phyloP scores from a whole-genome alignment of 139 green algal species.

The Chlorella sorokiniana region DNA sequence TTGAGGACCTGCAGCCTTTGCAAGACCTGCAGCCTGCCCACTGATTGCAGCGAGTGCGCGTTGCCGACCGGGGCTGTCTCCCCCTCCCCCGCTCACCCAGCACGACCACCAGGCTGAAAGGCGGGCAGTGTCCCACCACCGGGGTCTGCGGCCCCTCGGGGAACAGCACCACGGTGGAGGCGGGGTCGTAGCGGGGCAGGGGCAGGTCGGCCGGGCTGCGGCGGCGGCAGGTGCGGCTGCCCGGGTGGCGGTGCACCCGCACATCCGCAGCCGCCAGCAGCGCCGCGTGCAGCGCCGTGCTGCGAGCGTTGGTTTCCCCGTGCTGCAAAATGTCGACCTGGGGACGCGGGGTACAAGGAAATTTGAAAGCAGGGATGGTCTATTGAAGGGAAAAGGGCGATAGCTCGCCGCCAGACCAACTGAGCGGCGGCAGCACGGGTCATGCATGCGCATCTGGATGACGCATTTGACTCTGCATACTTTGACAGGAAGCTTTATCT shows the following conservation, averaged over 20 bases:
- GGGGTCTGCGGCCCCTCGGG: not conserved
- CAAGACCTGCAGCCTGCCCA: too few relatives aligned
- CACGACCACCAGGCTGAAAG: constrained; percentile 8
- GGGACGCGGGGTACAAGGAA: not conserved
- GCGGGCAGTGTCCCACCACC: constrained; percentile 8
- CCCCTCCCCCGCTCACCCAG: constrained; percentile 9
- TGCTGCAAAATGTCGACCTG: constrained; percentile 22
- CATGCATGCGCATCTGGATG: too few relatives aligned
- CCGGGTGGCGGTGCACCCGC: not conserved
- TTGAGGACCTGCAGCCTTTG: too few relatives aligned
- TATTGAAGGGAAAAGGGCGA: too few relatives aligned
- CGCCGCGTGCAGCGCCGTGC: constrained; percentile 13
- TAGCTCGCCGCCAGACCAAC: too few relatives aligned
- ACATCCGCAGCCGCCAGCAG: not conserved
- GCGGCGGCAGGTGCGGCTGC: not conserved
- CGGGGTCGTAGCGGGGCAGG: not conserved
- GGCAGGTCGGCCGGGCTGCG: not conserved
- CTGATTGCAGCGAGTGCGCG: not conserved
- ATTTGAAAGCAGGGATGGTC: too few relatives aligned
- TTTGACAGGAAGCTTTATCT: too few relatives aligned
- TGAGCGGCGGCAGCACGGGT: not conserved
- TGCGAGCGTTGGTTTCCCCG: constrained; percentile 12
- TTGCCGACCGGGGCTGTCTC: not conserved
- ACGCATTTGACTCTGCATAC: too few relatives aligned
- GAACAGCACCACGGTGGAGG: constrained; percentile 4